Evolutionary conservation across 768 basidiomycete genomes (phyloP).

Genomic region (Suillus luteus): DNA sequence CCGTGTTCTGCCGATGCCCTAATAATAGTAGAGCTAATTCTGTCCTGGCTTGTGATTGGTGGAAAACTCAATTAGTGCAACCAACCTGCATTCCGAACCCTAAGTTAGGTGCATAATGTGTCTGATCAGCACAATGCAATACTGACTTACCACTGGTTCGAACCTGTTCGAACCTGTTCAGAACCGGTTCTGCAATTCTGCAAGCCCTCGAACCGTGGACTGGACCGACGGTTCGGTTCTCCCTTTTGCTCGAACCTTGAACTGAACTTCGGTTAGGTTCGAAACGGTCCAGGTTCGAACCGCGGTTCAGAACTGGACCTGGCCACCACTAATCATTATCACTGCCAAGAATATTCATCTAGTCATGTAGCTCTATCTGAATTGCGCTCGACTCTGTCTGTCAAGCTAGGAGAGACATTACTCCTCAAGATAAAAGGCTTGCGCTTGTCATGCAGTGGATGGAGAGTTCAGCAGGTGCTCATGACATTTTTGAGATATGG

Average conservation of each 20-base stretch:
- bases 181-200: background rate
- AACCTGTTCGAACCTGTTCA: background rate
- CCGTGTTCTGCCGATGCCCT: too few relatives aligned
- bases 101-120: too few relatives aligned
- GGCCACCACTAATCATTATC: background rate
- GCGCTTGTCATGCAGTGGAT: conserved; percentile 65
- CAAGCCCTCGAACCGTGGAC: background rate
- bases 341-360: background rate
- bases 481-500: conserved; percentile 67
- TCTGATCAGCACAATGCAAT: too few relatives aligned
- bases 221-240: background rate
- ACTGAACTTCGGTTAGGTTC: background rate
- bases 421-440: conserved; percentile 61
- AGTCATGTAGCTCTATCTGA: conserved; percentile 43
- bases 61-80: too few relatives aligned
- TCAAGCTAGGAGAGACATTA: conserved; percentile 52
- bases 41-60: too few relatives aligned
- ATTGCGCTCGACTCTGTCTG: conserved; percentile 64
- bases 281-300: background rate
- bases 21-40: too few relatives aligned
- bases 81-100: too few relatives aligned
- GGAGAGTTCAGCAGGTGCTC: conserved; percentile 52
- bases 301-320: background rate
- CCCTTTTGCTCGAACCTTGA: background rate
- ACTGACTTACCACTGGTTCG: background rate